Evolutionary conservation across 495 filamentous ascomycete species (phyloP).

Genomic region (Lasiosphaeris hirsuta): DNA sequence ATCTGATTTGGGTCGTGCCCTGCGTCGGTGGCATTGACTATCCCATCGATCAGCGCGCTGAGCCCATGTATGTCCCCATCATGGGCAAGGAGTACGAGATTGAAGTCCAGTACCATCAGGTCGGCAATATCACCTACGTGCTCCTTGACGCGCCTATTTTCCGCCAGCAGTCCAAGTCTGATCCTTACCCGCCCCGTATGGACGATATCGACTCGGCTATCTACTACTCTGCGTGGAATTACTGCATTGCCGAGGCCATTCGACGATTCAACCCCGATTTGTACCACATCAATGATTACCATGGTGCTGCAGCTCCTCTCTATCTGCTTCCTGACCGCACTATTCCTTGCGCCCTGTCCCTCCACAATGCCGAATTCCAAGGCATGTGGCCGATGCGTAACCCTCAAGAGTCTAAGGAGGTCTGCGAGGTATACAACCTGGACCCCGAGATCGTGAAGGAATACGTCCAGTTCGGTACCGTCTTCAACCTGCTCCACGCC

Average conservation of each 20-base stretch:
- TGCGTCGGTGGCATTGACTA: conserved; percentile 67
- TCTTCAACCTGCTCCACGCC: conserved; percentile 72
- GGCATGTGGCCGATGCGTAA: conserved; percentile 73
- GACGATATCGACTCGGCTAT: conserved; percentile 70
- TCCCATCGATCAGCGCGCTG: conserved; percentile 55
- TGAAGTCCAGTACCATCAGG: conserved; percentile 61
- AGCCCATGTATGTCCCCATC: conserved; percentile 64
- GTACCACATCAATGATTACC: conserved; percentile 82
- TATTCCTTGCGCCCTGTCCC: conserved; percentile 54
- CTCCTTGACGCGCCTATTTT: conserved; percentile 69
- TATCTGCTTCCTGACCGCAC: conserved; percentile 60
- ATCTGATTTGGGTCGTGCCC: conserved; percentile 76
- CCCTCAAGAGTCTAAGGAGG: conserved; percentile 61
- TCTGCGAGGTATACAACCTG: conserved; percentile 69
- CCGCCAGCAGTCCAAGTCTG: conserved; percentile 61
- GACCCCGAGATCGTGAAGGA: conserved; percentile 45
- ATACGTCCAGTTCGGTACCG: conserved; percentile 67
- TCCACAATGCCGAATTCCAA: conserved; percentile 65
- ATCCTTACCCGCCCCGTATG: conserved; percentile 72
- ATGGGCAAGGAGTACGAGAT: conserved; percentile 63
- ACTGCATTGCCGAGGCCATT: conserved; percentile 63
- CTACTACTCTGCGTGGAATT: conserved; percentile 73
- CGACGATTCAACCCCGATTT: conserved; percentile 62
- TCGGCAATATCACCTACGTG: conserved; percentile 70
- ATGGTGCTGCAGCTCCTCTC: conserved; percentile 68